Evolutionary conservation across 208 protist genomes (phyloP).

Genomic region (Angomonas ambiguus): DNA sequence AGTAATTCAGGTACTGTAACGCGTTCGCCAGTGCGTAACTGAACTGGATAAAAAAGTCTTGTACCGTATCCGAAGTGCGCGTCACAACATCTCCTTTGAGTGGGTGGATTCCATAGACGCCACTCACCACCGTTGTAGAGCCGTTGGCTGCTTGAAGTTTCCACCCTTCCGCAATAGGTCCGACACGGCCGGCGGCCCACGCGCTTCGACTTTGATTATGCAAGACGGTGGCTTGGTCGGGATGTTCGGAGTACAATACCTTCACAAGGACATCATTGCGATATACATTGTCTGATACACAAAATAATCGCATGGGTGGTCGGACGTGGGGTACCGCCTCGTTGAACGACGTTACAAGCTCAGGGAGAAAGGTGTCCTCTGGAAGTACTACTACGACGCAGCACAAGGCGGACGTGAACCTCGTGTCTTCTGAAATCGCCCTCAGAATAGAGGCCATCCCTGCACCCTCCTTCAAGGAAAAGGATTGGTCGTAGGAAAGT

Average conservation of each 20-base stretch:
- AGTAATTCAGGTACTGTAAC: slow-evolving; percentile 3
- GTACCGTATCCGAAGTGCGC: background rate
- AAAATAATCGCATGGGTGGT: background rate
- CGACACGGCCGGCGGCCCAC: slow-evolving; percentile 85
- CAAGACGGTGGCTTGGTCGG: slow-evolving; percentile 23
- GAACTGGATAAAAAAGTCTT: slow-evolving; percentile 42
- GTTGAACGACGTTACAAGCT: background rate
- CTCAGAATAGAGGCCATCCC: background rate
- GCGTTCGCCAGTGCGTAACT: slow-evolving; percentile 61
- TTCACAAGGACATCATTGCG: background rate
- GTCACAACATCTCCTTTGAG: background rate
- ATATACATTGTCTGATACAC: background rate
- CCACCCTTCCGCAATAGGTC: slow-evolving; percentile 83
- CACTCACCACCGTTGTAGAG: slow-evolving; percentile 17
- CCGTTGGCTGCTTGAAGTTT: slow-evolving; percentile 4
- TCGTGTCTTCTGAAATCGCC: no score
- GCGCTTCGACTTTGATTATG: slow-evolving; percentile 90
- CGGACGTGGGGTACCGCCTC: background rate
- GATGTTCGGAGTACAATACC: background rate
- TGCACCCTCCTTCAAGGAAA: background rate
- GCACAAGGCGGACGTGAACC: background rate
- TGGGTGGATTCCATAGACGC: background rate
- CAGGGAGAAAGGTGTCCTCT: background rate
- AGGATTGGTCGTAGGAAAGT: background rate
- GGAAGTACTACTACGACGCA: background rate